Evolutionary conservation across 371 early-diverging fungal genomes (phyloP).

Genomic region (Syncephalastrum sp.): DNA sequence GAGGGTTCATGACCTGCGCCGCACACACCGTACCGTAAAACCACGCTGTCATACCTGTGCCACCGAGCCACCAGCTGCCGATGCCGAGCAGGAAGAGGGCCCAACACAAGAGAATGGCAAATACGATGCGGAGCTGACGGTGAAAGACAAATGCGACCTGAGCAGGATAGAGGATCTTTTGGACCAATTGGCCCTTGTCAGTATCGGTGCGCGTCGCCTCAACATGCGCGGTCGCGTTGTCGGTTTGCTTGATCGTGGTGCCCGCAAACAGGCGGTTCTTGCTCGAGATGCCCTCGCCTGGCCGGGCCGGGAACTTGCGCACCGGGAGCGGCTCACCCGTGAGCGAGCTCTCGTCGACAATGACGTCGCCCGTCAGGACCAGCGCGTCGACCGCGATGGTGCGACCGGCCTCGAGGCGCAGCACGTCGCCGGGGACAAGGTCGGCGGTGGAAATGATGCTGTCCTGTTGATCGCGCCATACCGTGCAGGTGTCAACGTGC

Average conservation of each 20-base stretch:
- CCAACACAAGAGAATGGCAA: constrained; percentile 58
- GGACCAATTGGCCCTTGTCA: constrained; percentile 78
- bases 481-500: constrained; percentile 39
- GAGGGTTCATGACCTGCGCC: constrained; percentile 66
- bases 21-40: constrained; percentile 67
- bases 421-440: constrained; percentile 70
- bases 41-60: constrained; percentile 51
- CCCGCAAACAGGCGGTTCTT: constrained; percentile 37
- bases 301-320: constrained; percentile 39
- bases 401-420: constrained; percentile 38
- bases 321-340: constrained; percentile 60
- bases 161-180: constrained; percentile 74
- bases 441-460: constrained; percentile 37
- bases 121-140: constrained; percentile 71
- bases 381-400: constrained; percentile 65
- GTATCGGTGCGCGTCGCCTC: constrained; percentile 76
- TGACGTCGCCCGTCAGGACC: constrained; percentile 60
- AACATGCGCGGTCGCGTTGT: constrained; percentile 54
- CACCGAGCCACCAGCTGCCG: constrained; percentile 57
- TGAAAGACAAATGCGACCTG: constrained; percentile 71
- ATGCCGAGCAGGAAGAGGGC: constrained; percentile 58
- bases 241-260: constrained; percentile 32
- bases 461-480: constrained; percentile 57
- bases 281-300: constrained; percentile 21
- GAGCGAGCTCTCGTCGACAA: constrained; percentile 68